Base-by-base conservation (phyloP, 2,329 filamentous ascomycete species). In the Ophiostoma ips region DNA sequence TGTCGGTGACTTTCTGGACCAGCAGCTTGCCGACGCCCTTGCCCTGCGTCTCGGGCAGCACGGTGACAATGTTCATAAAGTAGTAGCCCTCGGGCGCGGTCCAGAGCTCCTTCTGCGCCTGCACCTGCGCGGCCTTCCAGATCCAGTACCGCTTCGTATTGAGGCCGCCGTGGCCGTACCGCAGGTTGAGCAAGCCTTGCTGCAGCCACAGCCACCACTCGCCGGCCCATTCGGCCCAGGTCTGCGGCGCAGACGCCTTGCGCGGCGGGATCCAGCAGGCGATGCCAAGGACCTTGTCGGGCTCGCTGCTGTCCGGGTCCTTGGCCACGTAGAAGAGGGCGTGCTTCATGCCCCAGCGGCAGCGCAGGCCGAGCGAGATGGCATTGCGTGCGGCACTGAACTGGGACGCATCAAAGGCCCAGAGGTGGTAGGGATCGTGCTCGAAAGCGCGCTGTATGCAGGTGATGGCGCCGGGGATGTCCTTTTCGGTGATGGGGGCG, bases 161-260 rank as follows among this genome's bases (percentile, higher is more conserved):
- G 1, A 45, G 43, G 5, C 43, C 43, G 28, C 43, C 43, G 30
- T 45, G 43, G 43, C 43, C 43, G 18, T 45, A 45, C 10, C 43
- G 43, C 43, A 45, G 18, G 12, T 45, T 45, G n/a, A 45, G 30
- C n/a, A 45, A 11, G 1, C 43, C 43, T n/a, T 45, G 43, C 43
- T 45, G 43, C 43, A 45, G 43, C 43, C 43, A 45, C 43, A 45
- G 43, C 43, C 43, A 45, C 43, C 43, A 45, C 28, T 45, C 43
- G 30, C 43, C 43, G 10, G 43, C 43, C 43, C 43, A 45, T 34
- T 33, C 43, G 10, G 43, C 16, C 43, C 43, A 45, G 16, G 16
- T 33, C 43, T 45, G 43, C 9, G 43, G 8, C 18, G 18, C 28
- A 10, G 28, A 12, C 5, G 16, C 28, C 43, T 45, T 45, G 43